These are phyloP conservation scores for Chrysosporium keratinophilum DNA, from an alignment of 2,329 filamentous ascomycete species.

Conservation along the genomic window DNA sequence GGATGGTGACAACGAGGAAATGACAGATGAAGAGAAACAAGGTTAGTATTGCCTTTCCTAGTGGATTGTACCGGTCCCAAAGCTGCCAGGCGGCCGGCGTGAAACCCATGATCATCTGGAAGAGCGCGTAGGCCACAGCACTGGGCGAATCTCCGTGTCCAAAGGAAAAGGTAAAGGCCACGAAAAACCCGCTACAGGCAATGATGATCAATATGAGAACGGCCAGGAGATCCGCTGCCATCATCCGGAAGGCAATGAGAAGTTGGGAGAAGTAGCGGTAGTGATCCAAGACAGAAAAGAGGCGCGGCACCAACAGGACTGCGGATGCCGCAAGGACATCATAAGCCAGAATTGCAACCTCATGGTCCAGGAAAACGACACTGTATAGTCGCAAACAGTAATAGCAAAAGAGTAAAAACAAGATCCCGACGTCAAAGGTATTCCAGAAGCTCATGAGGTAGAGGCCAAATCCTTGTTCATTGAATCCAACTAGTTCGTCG, in stretches of 20 bases:
- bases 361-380: conserved; percentile 66
- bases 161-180: conserved; percentile 80
- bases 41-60: conserved; percentile 66
- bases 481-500: conserved; percentile 90
- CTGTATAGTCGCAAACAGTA: conserved; percentile 84
- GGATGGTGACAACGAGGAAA: conserved; percentile 84
- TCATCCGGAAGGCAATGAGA: conserved; percentile 84
- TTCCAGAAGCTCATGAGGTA: conserved; percentile 99
- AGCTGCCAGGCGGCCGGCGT: conserved; percentile 88
- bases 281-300: conserved; percentile 88
- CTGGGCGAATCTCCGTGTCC: conserved; percentile 58
- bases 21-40: conserved; percentile 90
- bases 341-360: conserved; percentile 75
- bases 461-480: conserved; percentile 88
- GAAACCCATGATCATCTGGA: conserved; percentile 92
- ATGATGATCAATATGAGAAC: conserved; percentile 77
- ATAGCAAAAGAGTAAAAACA: conserved; percentile 75
- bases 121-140: conserved; percentile 78
- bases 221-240: conserved; percentile 80
- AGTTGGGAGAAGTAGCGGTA: conserved; percentile 94
- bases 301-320: conserved; percentile 75
- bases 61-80: conserved; percentile 69
- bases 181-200: conserved; percentile 86
- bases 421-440: conserved; percentile 81
- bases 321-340: conserved; percentile 89